Percentiles rank a stretch among this genome's conserved stretches.
Conservation (phyloP, 2,329 filamentous ascomycete genomes). For the Raffaelea arxii region DNA sequence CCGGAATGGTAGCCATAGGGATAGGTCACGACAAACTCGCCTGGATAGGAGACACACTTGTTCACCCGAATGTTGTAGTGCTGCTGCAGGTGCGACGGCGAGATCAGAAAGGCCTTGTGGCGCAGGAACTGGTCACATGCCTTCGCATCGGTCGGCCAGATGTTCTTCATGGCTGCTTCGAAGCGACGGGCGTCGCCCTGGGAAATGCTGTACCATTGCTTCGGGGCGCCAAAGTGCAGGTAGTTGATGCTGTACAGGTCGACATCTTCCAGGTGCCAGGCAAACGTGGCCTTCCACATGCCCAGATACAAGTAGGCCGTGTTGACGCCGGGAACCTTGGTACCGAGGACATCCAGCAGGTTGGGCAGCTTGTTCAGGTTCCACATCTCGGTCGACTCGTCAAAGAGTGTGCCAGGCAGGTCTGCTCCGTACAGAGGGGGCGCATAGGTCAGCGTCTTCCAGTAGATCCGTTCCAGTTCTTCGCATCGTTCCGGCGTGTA, state of each 20-base stretch:
- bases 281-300: conserved; percentile 99
- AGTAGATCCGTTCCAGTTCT: conserved; percentile 89
- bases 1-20: conserved; percentile 98
- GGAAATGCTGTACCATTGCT: conserved; percentile 99
- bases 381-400: conserved; percentile 75
- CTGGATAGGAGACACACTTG: conserved; percentile 87
- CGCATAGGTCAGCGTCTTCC: conserved; percentile 94
- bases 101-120: conserved; percentile 96
- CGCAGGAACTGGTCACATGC: conserved; percentile 92
- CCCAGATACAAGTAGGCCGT: conserved; percentile 95
- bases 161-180: conserved; percentile 87
- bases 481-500: conserved; percentile 88
- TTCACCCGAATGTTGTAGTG: conserved; percentile 96
- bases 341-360: conserved; percentile 83
- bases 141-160: conserved; percentile 93
- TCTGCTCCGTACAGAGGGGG: conserved; percentile 93
- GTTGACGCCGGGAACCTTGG: conserved; percentile 94
- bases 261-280: conserved; percentile 97
- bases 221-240: conserved; percentile 95
- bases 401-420: conserved; percentile 89
- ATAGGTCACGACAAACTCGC: conserved; percentile 97
- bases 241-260: conserved; percentile 99
- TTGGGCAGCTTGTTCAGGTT: conserved; percentile 94
- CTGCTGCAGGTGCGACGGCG: conserved; percentile 74
- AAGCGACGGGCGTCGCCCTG: conserved; percentile 90